Evolutionary conservation across 2,329 filamentous ascomycete genomes (phyloP).

Genomic region (Ascochyta koolunga): DNA sequence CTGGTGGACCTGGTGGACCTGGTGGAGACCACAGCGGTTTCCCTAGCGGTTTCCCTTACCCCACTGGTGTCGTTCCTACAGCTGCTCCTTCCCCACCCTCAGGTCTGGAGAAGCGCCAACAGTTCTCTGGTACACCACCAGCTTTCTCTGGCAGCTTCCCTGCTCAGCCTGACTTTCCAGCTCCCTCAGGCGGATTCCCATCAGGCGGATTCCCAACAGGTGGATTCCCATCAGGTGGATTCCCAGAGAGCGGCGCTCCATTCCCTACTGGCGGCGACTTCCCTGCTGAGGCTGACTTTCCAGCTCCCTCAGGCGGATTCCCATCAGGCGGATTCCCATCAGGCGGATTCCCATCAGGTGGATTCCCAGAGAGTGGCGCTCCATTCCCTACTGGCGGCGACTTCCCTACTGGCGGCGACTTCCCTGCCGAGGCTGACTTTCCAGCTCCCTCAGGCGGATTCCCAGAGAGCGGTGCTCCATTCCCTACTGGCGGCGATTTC

Average conservation of each 20-base stretch:
- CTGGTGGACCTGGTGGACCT: too few relatives aligned
- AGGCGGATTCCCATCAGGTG: background rate
- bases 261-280: background rate
- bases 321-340: too few relatives aligned
- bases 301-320: background rate
- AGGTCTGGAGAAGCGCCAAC: constrained; percentile 4
- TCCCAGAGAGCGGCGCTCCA: background rate
- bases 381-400: background rate
- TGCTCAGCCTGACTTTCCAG: background rate
- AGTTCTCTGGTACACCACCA: background rate
- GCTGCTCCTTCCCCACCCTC: background rate
- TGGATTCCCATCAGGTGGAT: background rate
- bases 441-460: background rate
- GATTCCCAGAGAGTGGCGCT: too few relatives aligned
- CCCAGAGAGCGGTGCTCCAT: too few relatives aligned
- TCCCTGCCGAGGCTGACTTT: background rate
- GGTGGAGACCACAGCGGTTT: too few relatives aligned
- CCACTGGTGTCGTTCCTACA: background rate
- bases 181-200: constrained; percentile 1
- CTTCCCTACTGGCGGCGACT: too few relatives aligned
- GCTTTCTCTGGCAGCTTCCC: constrained; percentile 4
- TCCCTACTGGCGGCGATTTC: background rate
- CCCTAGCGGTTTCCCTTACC: too few relatives aligned
- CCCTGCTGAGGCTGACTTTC: background rate
- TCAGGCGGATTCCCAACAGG: too few relatives aligned